Evolutionary conservation across 1,139 yeast species (phyloP), one percentile per base, ranked within the genome.

Genomic region (Debaryomyces fabryi): DNA sequence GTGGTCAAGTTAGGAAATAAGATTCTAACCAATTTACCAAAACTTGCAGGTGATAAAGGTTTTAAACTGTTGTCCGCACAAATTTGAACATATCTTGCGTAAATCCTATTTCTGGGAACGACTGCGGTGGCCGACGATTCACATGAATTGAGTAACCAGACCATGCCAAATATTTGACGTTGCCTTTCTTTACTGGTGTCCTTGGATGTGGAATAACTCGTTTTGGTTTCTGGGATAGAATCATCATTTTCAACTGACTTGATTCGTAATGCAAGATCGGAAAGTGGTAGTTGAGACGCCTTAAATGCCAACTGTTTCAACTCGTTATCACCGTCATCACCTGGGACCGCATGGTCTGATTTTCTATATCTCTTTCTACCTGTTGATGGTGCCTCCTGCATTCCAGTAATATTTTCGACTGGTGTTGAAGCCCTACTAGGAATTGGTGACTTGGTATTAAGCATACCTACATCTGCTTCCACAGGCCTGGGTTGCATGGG

Each of bases 21-120:
- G 7, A 86, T 74, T 52, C 88, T 78, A 10, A 91, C 92, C 41
- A 91, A 72, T 61, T 89, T 89, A 15, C 97, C 97, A 64, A 91
- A 84, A 10, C 92, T 84, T 0, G 97, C 96, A 13, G 96, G 96
- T 24, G 90, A 84, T 48, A 91, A 68, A 1, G 97, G 96, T 49
- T 81, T 79, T 39, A 90, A 63, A 12, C 77, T 78, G 61, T 80
- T 76, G 42, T 82, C 83, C 10, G 89, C 85, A 65, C 97, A 91
- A 8, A 85, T 62, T 20, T 82, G 82, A 15, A 83, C 91, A 62
- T 91, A 92, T 46, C 88, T 78, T 12, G 96, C 90, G 65, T 88
- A 91, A 21, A 91, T 83, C 46, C 90, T 72, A 58, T 88, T 88
- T 49, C 98, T 72, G 6, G 96, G 96, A 16, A 91, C 90, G 39